Conservation (phyloP, 805 yeast genomes). For the Ogataea haglerorum region DNA sequence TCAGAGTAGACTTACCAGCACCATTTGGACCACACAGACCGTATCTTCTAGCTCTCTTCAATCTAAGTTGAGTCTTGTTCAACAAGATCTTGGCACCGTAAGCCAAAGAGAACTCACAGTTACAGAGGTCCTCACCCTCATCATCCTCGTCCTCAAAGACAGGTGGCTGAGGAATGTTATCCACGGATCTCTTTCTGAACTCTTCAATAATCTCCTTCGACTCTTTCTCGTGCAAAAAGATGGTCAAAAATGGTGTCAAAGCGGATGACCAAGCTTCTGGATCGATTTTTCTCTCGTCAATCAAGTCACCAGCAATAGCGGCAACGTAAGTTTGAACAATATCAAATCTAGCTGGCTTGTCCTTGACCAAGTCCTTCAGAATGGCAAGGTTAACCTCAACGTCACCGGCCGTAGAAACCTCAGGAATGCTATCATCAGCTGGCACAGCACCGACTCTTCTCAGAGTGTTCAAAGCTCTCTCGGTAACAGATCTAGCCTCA, state of each 20-base stretch:
- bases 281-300: conserved; percentile 95
- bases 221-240: conserved; percentile 89
- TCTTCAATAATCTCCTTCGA: conserved; percentile 89
- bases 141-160: conserved; percentile 88
- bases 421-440: conserved; percentile 88
- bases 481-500: conserved; percentile 98
- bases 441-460: conserved; percentile 98
- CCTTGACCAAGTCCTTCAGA: conserved; percentile 68
- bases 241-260: conserved; percentile 91
- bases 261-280: conserved; percentile 87
- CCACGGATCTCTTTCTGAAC: conserved; percentile 93
- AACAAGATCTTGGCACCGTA: conserved; percentile 99
- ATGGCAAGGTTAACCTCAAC: conserved; percentile 79
- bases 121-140: conserved; percentile 99
- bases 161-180: conserved; percentile 97
- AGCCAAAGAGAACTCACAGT: conserved; percentile 99
- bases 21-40: conserved; percentile 99
- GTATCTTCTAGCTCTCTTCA: conserved; percentile 98
- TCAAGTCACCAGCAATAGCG: conserved; percentile 97
- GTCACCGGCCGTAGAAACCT: conserved; percentile 99
- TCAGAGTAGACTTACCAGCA: conserved; percentile 96
- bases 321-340: conserved; percentile 80
- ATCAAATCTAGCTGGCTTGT: conserved; percentile 73
- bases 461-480: conserved; percentile 94
- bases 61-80: conserved; percentile 98